These are phyloP conservation scores for Pyrenula massariospora DNA, from an alignment of 495 filamentous ascomycete species.

Conservation along the genomic window DNA sequence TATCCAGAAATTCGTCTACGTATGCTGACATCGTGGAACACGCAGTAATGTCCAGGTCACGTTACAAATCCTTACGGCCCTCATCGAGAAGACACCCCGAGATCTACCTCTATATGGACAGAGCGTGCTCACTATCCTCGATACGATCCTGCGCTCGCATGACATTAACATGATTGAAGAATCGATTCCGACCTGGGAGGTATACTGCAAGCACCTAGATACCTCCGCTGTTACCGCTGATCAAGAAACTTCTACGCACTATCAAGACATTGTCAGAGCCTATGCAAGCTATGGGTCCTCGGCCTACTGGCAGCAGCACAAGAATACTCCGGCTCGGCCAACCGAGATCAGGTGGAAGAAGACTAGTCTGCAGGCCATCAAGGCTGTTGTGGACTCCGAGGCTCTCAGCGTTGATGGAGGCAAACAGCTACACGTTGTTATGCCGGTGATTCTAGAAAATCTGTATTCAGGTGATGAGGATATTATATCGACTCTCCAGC, in stretches of 20 bases:
- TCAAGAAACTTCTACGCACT: constrained; percentile 71
- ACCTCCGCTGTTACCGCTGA: constrained; percentile 65
- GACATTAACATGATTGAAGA: constrained; percentile 85
- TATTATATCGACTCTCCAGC: constrained; percentile 49
- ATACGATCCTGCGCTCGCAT: constrained; percentile 61
- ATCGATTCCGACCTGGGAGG: constrained; percentile 69
- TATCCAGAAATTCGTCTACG: background rate
- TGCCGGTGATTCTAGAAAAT: constrained; percentile 77
- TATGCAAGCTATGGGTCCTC: constrained; percentile 67
- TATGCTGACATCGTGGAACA: background rate
- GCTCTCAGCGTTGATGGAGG: constrained; percentile 61
- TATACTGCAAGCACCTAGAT: constrained; percentile 73
- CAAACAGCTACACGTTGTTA: constrained; percentile 58
- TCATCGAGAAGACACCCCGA: constrained; percentile 84
- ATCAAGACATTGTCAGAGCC: constrained; percentile 60
- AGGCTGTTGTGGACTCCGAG: constrained; percentile 65
- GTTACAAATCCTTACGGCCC: constrained; percentile 71
- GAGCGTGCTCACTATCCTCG: constrained; percentile 67
- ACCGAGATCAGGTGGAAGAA: constrained; percentile 76
- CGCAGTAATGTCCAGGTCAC: constrained; percentile 83
- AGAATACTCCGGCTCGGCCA: constrained; percentile 43
- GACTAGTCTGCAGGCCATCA: constrained; percentile 68
- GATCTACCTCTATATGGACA: constrained; percentile 79
- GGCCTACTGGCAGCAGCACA: constrained; percentile 17
- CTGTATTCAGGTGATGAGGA: constrained; percentile 66